Conservation (phyloP, 2,329 filamentous ascomycete species). For the Aplosporella prunicola region DNA sequence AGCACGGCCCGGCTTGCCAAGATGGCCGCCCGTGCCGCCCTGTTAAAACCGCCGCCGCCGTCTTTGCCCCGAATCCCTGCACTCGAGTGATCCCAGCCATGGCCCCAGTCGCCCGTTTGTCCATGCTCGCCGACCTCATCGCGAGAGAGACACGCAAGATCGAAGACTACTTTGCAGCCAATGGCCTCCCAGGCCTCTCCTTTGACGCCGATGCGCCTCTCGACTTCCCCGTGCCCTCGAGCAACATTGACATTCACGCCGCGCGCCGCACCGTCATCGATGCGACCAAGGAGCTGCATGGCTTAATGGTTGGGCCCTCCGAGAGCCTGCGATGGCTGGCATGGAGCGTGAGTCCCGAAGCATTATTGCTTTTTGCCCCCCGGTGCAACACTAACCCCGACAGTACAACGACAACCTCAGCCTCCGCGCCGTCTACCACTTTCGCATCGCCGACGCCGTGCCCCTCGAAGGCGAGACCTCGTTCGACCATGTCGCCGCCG, state of each 20-base stretch:
- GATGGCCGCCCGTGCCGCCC: too few species aligned
- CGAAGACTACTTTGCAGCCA: slow-evolving; percentile 11
- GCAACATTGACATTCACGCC: slow-evolving; percentile 13
- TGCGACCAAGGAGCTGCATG: slow-evolving; percentile 16
- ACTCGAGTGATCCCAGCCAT: too few species aligned
- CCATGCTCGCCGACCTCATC: slow-evolving; percentile 13
- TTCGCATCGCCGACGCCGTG: slow-evolving; percentile 12
- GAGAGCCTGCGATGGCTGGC: slow-evolving; percentile 14
- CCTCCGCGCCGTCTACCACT: slow-evolving; percentile 14
- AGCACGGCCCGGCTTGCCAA: too few species aligned
- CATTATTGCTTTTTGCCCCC: slow-evolving; percentile 2
- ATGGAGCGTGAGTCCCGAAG: slow-evolving; percentile 14
- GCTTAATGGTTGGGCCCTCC: slow-evolving; percentile 16
- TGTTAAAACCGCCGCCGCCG: too few species aligned
- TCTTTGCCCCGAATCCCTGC: too few species aligned
- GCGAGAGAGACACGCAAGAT: slow-evolving; percentile 14
- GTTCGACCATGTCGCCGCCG: slow-evolving; percentile 9
- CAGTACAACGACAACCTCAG: slow-evolving; percentile 14
- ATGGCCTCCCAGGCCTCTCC: slow-evolving; percentile 12
- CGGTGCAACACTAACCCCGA: slow-evolving; percentile 3
- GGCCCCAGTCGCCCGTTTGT: slow-evolving; percentile 7
- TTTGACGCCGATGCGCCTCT: slow-evolving; percentile 13
- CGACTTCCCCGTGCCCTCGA: slow-evolving; percentile 14
- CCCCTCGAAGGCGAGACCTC: slow-evolving; percentile 11
- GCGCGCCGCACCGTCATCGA: slow-evolving; percentile 14